Evolutionary conservation across 495 filamentous ascomycete genomes (phyloP).

Genomic region (Darksidea phi): DNA sequence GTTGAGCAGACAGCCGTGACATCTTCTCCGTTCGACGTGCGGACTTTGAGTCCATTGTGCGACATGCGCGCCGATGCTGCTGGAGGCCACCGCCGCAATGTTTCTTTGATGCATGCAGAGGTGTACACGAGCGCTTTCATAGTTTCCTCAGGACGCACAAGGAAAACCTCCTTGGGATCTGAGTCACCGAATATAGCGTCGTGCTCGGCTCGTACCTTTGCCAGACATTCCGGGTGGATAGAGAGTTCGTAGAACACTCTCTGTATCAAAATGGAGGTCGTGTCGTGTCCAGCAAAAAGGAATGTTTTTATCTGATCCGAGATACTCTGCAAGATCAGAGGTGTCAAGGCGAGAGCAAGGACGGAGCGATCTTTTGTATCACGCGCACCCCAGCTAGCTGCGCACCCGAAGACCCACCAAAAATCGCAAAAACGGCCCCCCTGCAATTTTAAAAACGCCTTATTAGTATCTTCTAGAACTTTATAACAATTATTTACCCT

Average conservation of each 20-base stretch:
- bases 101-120: constrained; percentile 41
- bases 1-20: too few relatives aligned
- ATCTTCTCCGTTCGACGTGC: constrained; percentile 29
- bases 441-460: too few relatives aligned
- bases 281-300: constrained; percentile 53
- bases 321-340: constrained; percentile 21
- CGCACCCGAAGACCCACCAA: too few relatives aligned
- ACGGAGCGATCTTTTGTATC: constrained; percentile 33
- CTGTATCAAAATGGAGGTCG: constrained; percentile 46
- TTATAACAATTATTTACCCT: too few relatives aligned
- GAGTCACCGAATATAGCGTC: constrained; percentile 42
- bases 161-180: constrained; percentile 21
- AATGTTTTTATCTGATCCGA: constrained; percentile 42
- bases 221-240: constrained; percentile 41
- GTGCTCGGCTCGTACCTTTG: constrained; percentile 44
- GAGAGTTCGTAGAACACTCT: constrained; percentile 43
- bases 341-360: constrained; percentile 27
- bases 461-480: too few relatives aligned
- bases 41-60: constrained; percentile 30
- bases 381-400: too few relatives aligned
- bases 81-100: constrained; percentile 39
- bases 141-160: constrained; percentile 16
- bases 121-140: constrained; percentile 37
- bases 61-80: constrained; percentile 34
- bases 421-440: too few relatives aligned